These are phyloP conservation scores for Torrubiellomyces zombiae DNA, from an alignment of 2,329 filamentous ascomycete genomes.

Conservation along the genomic window DNA sequence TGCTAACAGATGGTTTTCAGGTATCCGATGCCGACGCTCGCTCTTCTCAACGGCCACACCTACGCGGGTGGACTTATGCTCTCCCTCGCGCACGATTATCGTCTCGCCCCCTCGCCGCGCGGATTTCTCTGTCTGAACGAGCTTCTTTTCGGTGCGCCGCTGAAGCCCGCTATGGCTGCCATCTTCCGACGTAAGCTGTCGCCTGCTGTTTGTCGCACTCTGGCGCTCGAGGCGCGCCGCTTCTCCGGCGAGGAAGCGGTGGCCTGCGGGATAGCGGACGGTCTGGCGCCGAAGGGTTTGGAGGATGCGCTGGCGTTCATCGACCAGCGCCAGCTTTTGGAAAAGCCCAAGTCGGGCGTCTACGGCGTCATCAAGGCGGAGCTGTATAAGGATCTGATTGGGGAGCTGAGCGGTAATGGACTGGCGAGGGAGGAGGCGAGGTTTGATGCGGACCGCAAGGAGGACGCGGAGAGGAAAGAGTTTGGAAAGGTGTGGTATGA, in stretches of 20 bases:
- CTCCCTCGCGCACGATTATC: conserved; percentile 70
- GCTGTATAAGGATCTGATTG: conserved; percentile 53
- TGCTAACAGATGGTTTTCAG: no score
- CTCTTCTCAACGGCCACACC: conserved; percentile 64
- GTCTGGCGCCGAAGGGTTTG: conserved; percentile 32
- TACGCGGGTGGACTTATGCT: conserved; percentile 63
- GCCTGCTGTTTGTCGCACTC: conserved; percentile 36
- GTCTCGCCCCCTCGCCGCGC: conserved; percentile 51
- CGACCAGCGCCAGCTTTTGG: conserved; percentile 36
- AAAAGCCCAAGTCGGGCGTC: conserved; percentile 46
- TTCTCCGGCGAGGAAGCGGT: conserved; percentile 48
- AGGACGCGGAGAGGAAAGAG: conserved; percentile 24
- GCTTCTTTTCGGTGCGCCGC: conserved; percentile 61
- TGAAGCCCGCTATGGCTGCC: conserved; percentile 55
- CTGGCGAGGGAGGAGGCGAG: conserved; percentile 32
- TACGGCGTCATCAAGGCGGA: conserved; percentile 60
- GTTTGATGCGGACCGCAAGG: conserved; percentile 23
- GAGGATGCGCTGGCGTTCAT: conserved; percentile 47
- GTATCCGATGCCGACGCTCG: conserved; percentile 69
- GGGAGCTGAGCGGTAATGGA: conserved; percentile 34
- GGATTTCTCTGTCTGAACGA: conserved; percentile 75
- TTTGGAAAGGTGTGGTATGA: conserved; percentile 29
- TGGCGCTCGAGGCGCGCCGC: conserved; percentile 59
- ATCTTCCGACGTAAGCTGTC: conserved; percentile 58
- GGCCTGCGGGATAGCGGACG: conserved; percentile 52